Base-by-base conservation (phyloP, 2,329 filamentous ascomycete species). In the Blastomyces silverae region DNA sequence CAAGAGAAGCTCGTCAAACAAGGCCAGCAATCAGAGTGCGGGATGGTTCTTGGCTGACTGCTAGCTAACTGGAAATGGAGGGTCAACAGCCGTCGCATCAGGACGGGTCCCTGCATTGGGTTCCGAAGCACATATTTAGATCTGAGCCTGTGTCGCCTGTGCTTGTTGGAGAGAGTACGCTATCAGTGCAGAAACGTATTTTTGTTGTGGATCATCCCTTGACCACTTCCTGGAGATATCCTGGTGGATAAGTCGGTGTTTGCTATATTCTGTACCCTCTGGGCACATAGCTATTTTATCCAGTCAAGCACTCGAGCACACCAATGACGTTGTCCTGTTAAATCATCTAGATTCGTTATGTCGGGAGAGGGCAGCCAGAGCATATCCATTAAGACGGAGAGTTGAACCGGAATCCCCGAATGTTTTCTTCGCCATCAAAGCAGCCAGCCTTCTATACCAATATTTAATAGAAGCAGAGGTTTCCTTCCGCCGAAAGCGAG, bases 1-100 rank as follows among this genome's bases (percentile, higher is more conserved):
- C 3, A 10, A 17, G 22, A 31, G 8, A 8, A n/a, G 17, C 4
- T 31, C 2, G 10, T 57, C 11, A 39, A 34, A 39, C 55, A 39
- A 57, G 53, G 53, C 53, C 31, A 57, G 53, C 53, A 57, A 57
- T 57, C 31, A 57, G 53, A 57, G 17, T 5, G 31, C 53, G 10
- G 53, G 28, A 57, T 39, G 31, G 53, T n/a, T 37, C 53, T 37
- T 37, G 15, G 53, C 53, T n/a, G 17, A 20, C 7, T 8, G 15
- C n/a, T n/a, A n/a, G n/a, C n/a, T n/a, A n/a, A n/a, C n/a, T n/a
- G n/a, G 17, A 22, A 10, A 37, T 17, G 34, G 7, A 17, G 17
- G 8, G 17, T 28, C 28, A 13, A 7, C 52, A 55, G 28, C 31
- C 25, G 13, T 28, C 25, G 34, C 37, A 39, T 39, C 37, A 39